phyloP scores from a whole-genome alignment of 768 basidiomycete genomes.

The Naganishia antarctica region DNA sequence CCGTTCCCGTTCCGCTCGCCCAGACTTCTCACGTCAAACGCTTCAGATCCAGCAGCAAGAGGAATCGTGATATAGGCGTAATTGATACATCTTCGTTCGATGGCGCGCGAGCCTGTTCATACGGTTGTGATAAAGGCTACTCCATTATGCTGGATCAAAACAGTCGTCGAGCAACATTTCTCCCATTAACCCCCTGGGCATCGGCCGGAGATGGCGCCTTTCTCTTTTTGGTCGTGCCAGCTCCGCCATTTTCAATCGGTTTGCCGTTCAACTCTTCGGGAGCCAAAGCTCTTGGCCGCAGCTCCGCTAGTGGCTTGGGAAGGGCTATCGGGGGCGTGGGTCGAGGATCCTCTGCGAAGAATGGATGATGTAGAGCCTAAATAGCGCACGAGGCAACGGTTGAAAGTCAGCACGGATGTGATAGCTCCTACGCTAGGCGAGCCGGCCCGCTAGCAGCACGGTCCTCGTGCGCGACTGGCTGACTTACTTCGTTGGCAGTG shows the following conservation, averaged over 20 bases:
- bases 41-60: too few relatives aligned
- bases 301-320: slow-evolving; percentile 60
- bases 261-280: slow-evolving; percentile 48
- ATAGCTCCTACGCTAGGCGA: too few relatives aligned
- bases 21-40: too few relatives aligned
- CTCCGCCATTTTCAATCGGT: slow-evolving; percentile 27
- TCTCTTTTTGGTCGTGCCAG: slow-evolving; percentile 32
- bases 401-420: too few relatives aligned
- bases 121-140: too few relatives aligned
- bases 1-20: too few relatives aligned
- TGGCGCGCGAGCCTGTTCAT: too few relatives aligned
- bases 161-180: slow-evolving; percentile 36
- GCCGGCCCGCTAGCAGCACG: too few relatives aligned
- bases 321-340: slow-evolving; percentile 84
- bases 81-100: too few relatives aligned
- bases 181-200: slow-evolving; percentile 29
- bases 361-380: slow-evolving; percentile 78
- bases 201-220: slow-evolving; percentile 37
- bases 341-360: slow-evolving; percentile 78
- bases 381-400: background rate
- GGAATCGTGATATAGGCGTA: too few relatives aligned
- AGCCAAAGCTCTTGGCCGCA: slow-evolving; percentile 55
- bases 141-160: too few relatives aligned
- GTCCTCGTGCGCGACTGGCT: too few relatives aligned
- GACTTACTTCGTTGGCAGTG: slow-evolving; percentile 68